A percentile compares a stretch with the other conserved stretches of the same genome.
Evolutionary conservation across 1,284 basidiomycete species (phyloP).

Genomic region (Microstroma glucosiphilum): DNA sequence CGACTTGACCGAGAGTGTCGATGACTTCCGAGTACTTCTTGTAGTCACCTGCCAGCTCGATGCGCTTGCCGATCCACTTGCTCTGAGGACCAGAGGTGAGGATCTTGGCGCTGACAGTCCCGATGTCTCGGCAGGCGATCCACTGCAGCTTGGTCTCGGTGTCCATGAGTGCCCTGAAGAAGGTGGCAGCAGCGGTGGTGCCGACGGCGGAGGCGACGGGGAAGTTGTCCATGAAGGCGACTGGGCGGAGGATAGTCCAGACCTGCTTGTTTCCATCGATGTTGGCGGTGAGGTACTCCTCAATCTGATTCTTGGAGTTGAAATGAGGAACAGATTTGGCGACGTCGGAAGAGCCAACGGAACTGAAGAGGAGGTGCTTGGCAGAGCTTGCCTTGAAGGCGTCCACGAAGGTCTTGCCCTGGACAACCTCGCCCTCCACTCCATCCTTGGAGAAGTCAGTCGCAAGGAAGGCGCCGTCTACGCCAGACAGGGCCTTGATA

Average conservation of each 20-base stretch:
- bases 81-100: not conserved
- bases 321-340: not conserved
- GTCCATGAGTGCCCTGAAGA: not conserved
- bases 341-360: not conserved
- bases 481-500: not conserved
- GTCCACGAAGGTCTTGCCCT: not conserved
- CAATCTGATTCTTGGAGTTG: not conserved
- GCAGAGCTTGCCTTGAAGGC: not conserved
- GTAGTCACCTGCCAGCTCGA: not conserved
- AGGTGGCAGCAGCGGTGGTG: not conserved
- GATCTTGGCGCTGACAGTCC: not conserved
- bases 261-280: not conserved
- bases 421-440: not conserved
- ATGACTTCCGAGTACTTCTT: not conserved
- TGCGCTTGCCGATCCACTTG: not conserved
- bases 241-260: slow-evolving; percentile 1
- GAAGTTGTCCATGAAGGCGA: slow-evolving; percentile 5
- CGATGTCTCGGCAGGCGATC: not conserved
- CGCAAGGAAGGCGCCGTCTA: not conserved
- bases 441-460: slow-evolving; percentile 1
- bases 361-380: slow-evolving; percentile 4
- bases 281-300: not conserved
- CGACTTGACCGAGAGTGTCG: too few relatives aligned
- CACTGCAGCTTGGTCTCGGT: not conserved
- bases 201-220: not conserved